These are phyloP conservation scores for Phytophthora fragariaefolia DNA, from an alignment of 352 stramenopile genomes.

Conservation along the genomic window DNA sequence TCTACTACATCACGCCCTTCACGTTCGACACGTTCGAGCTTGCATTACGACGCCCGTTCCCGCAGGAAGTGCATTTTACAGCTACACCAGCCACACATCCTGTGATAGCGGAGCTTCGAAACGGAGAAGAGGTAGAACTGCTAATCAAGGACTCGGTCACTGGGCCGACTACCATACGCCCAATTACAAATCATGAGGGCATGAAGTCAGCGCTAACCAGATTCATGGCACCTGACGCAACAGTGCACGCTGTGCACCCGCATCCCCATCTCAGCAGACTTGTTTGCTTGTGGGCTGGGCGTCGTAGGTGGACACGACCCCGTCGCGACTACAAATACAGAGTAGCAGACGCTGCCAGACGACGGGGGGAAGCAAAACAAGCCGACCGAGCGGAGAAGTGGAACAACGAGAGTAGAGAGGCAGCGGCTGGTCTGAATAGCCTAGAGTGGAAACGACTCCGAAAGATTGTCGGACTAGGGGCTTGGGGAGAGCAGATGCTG, in stretches of 20 bases:
- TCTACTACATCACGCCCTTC: not conserved
- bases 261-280: not conserved
- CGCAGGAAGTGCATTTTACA: too few species aligned
- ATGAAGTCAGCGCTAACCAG: too few species aligned
- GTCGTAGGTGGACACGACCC: not conserved
- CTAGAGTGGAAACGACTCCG: slow-evolving; percentile 6
- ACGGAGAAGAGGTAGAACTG: too few species aligned
- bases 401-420: not conserved
- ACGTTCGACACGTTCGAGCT: not conserved
- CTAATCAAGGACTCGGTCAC: too few species aligned
- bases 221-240: not conserved
- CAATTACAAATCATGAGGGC: too few species aligned
- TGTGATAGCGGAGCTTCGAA: too few species aligned
- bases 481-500: slow-evolving; percentile 9
- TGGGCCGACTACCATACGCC: too few species aligned
- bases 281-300: not conserved
- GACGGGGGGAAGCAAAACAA: not conserved
- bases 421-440: not conserved
- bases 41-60: too few species aligned
- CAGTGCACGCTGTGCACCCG: not conserved
- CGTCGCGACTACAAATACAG: not conserved
- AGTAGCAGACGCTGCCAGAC: not conserved
- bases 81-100: too few species aligned
- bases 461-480: not conserved
- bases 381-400: slow-evolving; percentile 1